These are phyloP conservation scores for Xylaria nigripes DNA, from an alignment of 495 filamentous ascomycete genomes.

Conservation along the genomic window DNA sequence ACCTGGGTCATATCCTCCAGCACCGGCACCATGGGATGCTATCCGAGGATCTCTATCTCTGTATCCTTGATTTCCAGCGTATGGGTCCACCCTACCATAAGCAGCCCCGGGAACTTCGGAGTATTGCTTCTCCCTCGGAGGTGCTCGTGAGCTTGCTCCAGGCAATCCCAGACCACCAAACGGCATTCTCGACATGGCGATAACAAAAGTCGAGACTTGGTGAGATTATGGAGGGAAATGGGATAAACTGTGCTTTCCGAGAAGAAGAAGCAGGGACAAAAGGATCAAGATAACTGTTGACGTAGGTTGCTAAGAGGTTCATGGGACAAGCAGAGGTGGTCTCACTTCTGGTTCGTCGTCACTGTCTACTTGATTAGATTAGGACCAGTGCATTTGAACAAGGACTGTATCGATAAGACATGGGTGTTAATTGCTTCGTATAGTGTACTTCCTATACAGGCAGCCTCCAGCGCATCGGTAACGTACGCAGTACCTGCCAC, in stretches of 20 bases:
- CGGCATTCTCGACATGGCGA: conserved; percentile 8
- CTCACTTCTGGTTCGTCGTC: too few relatives aligned
- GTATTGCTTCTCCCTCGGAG: conserved; percentile 5
- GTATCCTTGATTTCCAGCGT: conserved; percentile 5
- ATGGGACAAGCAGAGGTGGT: too few relatives aligned
- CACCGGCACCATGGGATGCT: not conserved
- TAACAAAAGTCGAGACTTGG: not conserved
- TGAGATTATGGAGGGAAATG: not conserved
- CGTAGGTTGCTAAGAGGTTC: too few relatives aligned
- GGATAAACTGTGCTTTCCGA: not conserved
- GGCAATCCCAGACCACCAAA: conserved; percentile 8
- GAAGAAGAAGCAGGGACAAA: not conserved
- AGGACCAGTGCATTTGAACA: not conserved
- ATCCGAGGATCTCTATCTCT: conserved; percentile 9
- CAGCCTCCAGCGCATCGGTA: too few relatives aligned
- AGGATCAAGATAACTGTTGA: not conserved
- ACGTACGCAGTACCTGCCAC: too few relatives aligned
- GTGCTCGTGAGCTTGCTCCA: conserved; percentile 6
- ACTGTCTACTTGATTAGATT: too few relatives aligned
- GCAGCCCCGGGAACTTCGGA: not conserved
- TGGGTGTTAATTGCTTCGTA: too few relatives aligned
- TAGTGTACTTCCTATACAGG: too few relatives aligned
- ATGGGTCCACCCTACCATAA: conserved; percentile 2
- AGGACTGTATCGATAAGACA: too few relatives aligned
- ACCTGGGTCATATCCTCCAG: conserved; percentile 4